Conservation (phyloP, 2,329 filamentous ascomycete species). For the Ceratocystiopsis sp. region DNA sequence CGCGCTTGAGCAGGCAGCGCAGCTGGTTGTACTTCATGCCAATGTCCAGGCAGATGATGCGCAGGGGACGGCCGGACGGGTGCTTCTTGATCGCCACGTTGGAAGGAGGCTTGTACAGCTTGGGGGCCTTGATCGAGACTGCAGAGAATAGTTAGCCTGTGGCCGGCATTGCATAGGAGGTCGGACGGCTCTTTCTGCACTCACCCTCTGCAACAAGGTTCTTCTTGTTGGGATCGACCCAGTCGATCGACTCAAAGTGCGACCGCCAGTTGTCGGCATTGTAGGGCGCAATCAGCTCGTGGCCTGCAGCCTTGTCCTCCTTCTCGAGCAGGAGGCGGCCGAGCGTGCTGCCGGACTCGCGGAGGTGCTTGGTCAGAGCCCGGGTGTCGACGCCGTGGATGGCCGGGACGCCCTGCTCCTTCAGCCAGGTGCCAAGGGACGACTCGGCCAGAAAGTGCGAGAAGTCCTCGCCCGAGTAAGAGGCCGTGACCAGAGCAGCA, state of each 20-base stretch:
- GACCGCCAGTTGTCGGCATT: constrained; percentile 25
- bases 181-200: constrained; percentile 15
- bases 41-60: constrained; percentile 86
- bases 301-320: neutral
- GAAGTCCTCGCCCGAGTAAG: constrained; percentile 87
- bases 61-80: constrained; percentile 69
- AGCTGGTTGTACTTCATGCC: constrained; percentile 98
- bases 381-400: constrained; percentile 93
- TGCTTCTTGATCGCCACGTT: constrained; percentile 65
- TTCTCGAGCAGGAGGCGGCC: constrained; percentile 73
- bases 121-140: constrained; percentile 83
- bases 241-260: constrained; percentile 67
- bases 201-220: constrained; percentile 92
- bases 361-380: constrained; percentile 83
- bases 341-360: constrained; percentile 90
- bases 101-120: constrained; percentile 63
- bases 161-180: constrained; percentile 7
- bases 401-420: constrained; percentile 85
- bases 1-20: constrained; percentile 76
- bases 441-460: constrained; percentile 86
- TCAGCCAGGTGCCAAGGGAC: constrained; percentile 85
- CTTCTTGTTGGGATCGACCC: constrained; percentile 80
- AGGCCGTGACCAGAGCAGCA: constrained; percentile 75
- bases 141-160: constrained; percentile 11
- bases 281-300: constrained; percentile 17